Conservation (phyloP, 371 early-diverging fungal species). For the Catenaria anguillulae region DNA sequence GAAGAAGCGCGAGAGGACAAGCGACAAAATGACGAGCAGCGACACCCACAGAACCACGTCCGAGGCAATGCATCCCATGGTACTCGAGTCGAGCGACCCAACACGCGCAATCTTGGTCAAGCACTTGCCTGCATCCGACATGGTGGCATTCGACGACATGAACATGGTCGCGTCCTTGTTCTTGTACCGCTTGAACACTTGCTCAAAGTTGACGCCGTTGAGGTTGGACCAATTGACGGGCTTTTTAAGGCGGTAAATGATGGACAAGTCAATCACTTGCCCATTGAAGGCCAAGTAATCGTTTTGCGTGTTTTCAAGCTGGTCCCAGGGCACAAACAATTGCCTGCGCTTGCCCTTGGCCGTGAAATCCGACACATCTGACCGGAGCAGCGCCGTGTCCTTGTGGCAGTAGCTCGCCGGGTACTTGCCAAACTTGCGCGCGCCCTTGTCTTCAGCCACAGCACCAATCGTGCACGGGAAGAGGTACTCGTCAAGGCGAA, state of each 20-base stretch:
- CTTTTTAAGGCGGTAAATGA: background rate
- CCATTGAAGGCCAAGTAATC: background rate
- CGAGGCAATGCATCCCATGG: background rate
- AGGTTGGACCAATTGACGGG: background rate
- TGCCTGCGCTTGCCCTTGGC: background rate
- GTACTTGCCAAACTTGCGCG: background rate
- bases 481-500: background rate
- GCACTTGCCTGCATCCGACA: background rate
- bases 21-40: conserved; percentile 56
- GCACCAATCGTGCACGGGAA: background rate
- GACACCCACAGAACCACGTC: conserved; percentile 18
- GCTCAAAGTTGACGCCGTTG: conserved; percentile 9
- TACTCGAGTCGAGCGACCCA: background rate
- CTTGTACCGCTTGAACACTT: conserved; percentile 20
- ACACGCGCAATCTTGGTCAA: background rate
- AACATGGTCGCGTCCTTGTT: background rate
- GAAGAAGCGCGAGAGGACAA: conserved; percentile 62
- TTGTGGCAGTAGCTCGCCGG: background rate
- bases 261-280: background rate
- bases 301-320: background rate
- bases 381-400: background rate
- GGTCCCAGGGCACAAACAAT: background rate
- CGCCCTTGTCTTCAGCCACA: background rate
- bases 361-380: background rate
- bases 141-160: background rate